These are phyloP conservation scores for Bipolaris zeicola DNA, from an alignment of 2,329 filamentous ascomycete genomes.

Conservation along the genomic window DNA sequence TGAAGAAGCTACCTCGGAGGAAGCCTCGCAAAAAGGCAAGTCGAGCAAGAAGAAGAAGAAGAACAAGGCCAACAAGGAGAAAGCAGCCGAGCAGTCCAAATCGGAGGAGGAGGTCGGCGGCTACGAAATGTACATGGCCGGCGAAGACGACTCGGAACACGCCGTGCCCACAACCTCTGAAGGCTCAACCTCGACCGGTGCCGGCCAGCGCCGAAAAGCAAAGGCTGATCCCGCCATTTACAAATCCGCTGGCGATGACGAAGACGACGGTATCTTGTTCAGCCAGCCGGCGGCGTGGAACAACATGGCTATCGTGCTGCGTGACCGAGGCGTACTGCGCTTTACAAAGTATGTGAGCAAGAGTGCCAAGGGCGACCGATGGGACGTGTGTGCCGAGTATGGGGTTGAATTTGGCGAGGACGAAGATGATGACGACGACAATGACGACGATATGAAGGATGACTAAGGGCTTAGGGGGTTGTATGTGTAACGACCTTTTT, in stretches of 20 bases:
- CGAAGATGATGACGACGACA: slow-evolving; percentile 45
- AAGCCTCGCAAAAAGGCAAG: slow-evolving; percentile 49
- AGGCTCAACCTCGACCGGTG: slow-evolving; percentile 51
- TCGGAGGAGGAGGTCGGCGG: slow-evolving; percentile 69
- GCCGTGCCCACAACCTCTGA: slow-evolving; percentile 46
- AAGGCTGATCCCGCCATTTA: slow-evolving; percentile 82
- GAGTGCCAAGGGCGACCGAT: slow-evolving; percentile 83
- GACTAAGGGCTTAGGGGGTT: not conserved
- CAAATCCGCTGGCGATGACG: slow-evolving; percentile 60
- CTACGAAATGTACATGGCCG: slow-evolving; percentile 93
- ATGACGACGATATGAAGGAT: slow-evolving; percentile 1
- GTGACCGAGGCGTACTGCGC: slow-evolving; percentile 82
- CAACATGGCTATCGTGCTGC: slow-evolving; percentile 84
- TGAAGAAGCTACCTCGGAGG: slow-evolving; percentile 55
- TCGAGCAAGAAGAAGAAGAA: slow-evolving; percentile 19
- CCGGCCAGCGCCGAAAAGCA: slow-evolving; percentile 53
- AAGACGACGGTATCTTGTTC: slow-evolving; percentile 77
- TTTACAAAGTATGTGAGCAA: slow-evolving; percentile 96
- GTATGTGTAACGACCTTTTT: not conserved
- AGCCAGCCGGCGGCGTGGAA: slow-evolving; percentile 80
- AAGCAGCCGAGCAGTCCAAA: slow-evolving; percentile 1
- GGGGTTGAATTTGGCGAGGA: slow-evolving; percentile 68
- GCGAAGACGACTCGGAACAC: slow-evolving; percentile 64
- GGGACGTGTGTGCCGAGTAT: slow-evolving; percentile 84
- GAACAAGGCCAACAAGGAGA: slow-evolving; percentile 41